phyloP scores from a whole-genome alignment of 2,329 filamentous ascomycete species.

The Cladophialophora exuberans region DNA sequence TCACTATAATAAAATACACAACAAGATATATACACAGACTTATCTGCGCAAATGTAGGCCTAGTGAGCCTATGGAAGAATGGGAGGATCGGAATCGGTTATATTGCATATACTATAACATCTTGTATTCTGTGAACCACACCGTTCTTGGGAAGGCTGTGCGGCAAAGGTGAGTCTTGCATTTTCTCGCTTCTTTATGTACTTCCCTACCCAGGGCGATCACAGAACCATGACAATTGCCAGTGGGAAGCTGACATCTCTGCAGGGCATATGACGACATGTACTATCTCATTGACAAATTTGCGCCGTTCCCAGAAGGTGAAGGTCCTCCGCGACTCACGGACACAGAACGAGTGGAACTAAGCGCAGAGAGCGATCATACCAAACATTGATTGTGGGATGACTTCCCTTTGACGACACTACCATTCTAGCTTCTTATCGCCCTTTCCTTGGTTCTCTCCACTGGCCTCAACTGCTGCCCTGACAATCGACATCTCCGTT shows the following conservation, averaged over 20 bases:
- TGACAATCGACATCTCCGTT: neutral
- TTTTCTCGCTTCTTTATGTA: no score
- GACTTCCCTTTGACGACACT: neutral
- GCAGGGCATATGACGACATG: conserved; percentile 35
- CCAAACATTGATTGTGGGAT: conserved; percentile 4
- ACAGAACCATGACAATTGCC: neutral
- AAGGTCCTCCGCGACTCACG: conserved; percentile 26
- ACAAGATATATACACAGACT: conserved; percentile 12
- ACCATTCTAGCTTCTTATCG: conserved; percentile 15
- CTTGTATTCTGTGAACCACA: conserved; percentile 28
- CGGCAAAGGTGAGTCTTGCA: conserved; percentile 29
- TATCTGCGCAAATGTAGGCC: conserved; percentile 23
- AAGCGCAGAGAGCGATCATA: conserved; percentile 28
- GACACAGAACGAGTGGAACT: conserved; percentile 23
- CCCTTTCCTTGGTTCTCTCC: neutral
- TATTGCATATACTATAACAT: conserved; percentile 30
- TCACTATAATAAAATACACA: conserved; percentile 21
- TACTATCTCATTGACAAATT: conserved; percentile 36
- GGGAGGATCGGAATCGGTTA: conserved; percentile 30
- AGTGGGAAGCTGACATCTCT: neutral
- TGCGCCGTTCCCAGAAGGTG: conserved; percentile 30
- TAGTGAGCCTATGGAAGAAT: conserved; percentile 28
- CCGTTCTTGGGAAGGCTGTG: conserved; percentile 21
- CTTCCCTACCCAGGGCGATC: no score
- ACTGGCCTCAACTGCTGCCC: conserved; percentile 1